Percentiles rank a stretch among this genome's conserved stretches.
Evolutionary conservation across 768 basidiomycete genomes (phyloP).

Genomic region (Lepiota venenata): DNA sequence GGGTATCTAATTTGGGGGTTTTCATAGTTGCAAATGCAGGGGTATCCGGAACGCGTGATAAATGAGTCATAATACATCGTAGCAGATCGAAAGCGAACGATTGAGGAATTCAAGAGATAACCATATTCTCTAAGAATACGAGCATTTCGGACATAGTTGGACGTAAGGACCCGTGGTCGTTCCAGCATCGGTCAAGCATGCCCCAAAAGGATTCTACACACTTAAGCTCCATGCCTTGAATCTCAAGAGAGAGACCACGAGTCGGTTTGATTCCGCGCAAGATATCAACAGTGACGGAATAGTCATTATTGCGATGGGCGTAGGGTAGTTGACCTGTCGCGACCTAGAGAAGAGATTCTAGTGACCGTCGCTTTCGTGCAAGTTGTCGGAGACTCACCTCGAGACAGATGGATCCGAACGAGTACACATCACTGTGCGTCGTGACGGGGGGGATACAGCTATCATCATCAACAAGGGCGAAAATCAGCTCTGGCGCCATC

Average conservation of each 20-base stretch:
- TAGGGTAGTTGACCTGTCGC: slow-evolving; percentile 51
- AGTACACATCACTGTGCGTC: slow-evolving; percentile 55
- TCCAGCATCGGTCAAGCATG: slow-evolving; percentile 46
- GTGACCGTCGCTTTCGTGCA: not conserved
- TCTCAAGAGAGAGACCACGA: slow-evolving; percentile 26
- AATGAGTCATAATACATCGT: too few relatives aligned
- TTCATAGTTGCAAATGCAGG: not conserved
- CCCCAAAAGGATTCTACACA: slow-evolving; percentile 35
- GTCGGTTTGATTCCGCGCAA: slow-evolving; percentile 48
- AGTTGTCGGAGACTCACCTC: slow-evolving; percentile 36
- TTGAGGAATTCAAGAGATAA: not conserved
- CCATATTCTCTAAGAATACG: slow-evolving; percentile 26
- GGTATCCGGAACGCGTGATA: not conserved
- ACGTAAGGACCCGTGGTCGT: slow-evolving; percentile 28
- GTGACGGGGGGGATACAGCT: slow-evolving; percentile 40
- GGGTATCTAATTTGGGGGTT: not conserved
- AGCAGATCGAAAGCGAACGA: not conserved
- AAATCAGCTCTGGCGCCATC: slow-evolving; percentile 59
- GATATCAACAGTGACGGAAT: slow-evolving; percentile 53
- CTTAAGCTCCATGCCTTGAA: slow-evolving; percentile 22
- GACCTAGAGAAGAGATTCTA: slow-evolving; percentile 28
- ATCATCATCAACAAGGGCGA: slow-evolving; percentile 47
- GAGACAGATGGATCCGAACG: slow-evolving; percentile 56
- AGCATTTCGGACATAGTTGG: slow-evolving; percentile 41
- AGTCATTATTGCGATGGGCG: slow-evolving; percentile 49